Percentiles rank a stretch among this genome's conserved stretches.
These are phyloP conservation scores for Breviolum minutum DNA, from an alignment of 73 alveolate species.

Conservation along the genomic window DNA sequence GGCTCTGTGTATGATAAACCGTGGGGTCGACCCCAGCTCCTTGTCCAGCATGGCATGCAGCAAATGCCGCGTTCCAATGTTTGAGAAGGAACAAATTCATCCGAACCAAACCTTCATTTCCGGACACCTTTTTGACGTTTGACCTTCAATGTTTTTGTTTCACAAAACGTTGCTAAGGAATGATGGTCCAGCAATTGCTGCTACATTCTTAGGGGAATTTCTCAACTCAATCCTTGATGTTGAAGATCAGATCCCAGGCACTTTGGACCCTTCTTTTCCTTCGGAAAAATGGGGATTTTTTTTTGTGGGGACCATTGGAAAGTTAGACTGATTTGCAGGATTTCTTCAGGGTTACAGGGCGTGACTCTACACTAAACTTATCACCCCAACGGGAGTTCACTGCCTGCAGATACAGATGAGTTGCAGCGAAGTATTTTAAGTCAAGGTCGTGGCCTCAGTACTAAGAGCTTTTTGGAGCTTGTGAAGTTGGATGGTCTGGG, in stretches of 20 bases:
- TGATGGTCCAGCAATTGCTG: conserved; percentile 55
- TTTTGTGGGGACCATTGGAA: no score
- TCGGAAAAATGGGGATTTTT: no score
- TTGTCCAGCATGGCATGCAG: background rate
- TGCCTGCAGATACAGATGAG: conserved; percentile 5
- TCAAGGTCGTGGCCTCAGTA: background rate
- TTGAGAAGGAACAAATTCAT: background rate
- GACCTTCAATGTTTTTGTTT: background rate
- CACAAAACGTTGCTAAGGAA: conserved; percentile 54
- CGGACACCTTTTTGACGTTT: no score
- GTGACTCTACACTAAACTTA: no score
- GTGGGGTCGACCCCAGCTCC: conserved; percentile 54
- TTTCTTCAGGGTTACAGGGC: no score
- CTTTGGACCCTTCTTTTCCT: background rate
- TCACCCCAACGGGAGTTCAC: no score
- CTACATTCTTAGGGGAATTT: background rate
- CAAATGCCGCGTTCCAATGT: background rate
- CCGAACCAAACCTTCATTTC: no score
- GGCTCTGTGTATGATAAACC: conserved; percentile 24
- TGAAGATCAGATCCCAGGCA: conserved; percentile 36
- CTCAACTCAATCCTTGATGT: conserved; percentile 45
- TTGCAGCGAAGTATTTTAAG: background rate
- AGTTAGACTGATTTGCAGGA: no score
- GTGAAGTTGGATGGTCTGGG: background rate
- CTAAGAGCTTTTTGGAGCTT: background rate